Evolutionary conservation across 2,329 filamentous ascomycete genomes (phyloP).

Genomic region (Trichocomaceae sp.): DNA sequence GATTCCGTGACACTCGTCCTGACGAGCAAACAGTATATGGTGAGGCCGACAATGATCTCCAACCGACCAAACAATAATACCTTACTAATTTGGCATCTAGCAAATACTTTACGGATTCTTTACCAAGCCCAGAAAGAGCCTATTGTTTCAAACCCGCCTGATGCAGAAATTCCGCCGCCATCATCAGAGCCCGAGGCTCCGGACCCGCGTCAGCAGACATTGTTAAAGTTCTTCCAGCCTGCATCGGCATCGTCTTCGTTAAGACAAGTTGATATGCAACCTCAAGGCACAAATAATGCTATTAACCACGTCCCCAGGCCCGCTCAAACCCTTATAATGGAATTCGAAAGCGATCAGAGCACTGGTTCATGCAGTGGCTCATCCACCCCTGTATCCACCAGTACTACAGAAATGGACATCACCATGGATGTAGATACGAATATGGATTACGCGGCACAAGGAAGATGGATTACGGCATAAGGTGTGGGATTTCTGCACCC

Average conservation of each 20-base stretch:
- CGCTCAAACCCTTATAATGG: conserved; percentile 7
- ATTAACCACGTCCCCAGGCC: conserved; percentile 5
- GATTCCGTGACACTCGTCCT: conserved; percentile 52
- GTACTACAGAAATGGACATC: conserved; percentile 21
- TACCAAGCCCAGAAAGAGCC: conserved; percentile 35
- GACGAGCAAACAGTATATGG: conserved; percentile 51
- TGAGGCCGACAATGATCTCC: conserved; percentile 25
- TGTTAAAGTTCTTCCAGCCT: conserved; percentile 36
- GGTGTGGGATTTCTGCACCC: conserved; percentile 23
- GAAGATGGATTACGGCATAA: conserved; percentile 22
- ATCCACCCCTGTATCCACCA: conserved; percentile 19
- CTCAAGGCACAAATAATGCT: conserved; percentile 16
- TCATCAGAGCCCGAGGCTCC: conserved; percentile 21
- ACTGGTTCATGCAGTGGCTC: conserved; percentile 18
- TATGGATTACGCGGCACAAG: conserved; percentile 14
- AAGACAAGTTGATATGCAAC: conserved; percentile 17
- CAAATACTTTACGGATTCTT: conserved; percentile 38
- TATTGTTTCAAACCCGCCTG: conserved; percentile 20
- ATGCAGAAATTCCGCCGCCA: conserved; percentile 22
- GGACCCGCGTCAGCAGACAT: conserved; percentile 36
- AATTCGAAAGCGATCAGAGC: conserved; percentile 13
- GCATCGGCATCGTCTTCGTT: conserved; percentile 15
- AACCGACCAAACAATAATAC: neutral
- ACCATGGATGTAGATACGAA: conserved; percentile 25
- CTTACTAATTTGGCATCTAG: conserved; percentile 23